Evolutionary conservation across 345 rosid genomes (phyloP).

Genomic region (Lumnitzera littorea): DNA sequence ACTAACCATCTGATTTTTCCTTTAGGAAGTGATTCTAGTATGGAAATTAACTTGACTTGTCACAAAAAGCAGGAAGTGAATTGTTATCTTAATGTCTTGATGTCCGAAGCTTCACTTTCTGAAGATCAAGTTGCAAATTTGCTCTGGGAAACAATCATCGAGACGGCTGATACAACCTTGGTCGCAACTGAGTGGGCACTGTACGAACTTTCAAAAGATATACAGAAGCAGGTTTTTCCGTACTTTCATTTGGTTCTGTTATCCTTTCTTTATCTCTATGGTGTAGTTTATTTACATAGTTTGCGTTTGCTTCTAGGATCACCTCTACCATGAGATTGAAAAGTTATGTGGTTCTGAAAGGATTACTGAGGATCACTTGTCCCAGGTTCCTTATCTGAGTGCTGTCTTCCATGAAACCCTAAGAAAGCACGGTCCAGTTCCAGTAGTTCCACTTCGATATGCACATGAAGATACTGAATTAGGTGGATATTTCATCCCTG

Average conservation of each 20-base stretch:
- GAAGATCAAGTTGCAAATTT: slow-evolving; percentile 54
- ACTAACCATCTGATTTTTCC: neutral
- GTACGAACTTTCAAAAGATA: slow-evolving; percentile 71
- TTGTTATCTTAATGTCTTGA: slow-evolving; percentile 51
- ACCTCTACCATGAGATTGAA: slow-evolving; percentile 36
- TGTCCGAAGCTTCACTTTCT: slow-evolving; percentile 52
- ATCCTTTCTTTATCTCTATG: neutral
- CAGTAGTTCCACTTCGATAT: slow-evolving; percentile 58
- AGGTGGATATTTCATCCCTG: slow-evolving; percentile 67
- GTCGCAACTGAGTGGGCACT: slow-evolving; percentile 92
- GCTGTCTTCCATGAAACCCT: slow-evolving; percentile 82
- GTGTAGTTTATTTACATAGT: neutral
- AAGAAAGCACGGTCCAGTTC: slow-evolving; percentile 71
- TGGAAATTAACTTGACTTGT: neutral
- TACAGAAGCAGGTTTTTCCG: slow-evolving; percentile 40
- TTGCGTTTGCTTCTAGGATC: slow-evolving; percentile 25
- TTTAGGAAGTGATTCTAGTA: neutral
- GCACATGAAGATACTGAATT: slow-evolving; percentile 72
- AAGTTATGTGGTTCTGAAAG: slow-evolving; percentile 46
- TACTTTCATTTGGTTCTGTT: neutral
- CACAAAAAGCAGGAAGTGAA: slow-evolving; percentile 34
- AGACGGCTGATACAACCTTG: slow-evolving; percentile 67
- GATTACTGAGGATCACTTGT: slow-evolving; percentile 53
- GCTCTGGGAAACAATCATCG: slow-evolving; percentile 76
- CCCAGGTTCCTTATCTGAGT: slow-evolving; percentile 47